Conservation (phyloP, 345 rosid genomes). For the Euphorbia peplus region DNA sequence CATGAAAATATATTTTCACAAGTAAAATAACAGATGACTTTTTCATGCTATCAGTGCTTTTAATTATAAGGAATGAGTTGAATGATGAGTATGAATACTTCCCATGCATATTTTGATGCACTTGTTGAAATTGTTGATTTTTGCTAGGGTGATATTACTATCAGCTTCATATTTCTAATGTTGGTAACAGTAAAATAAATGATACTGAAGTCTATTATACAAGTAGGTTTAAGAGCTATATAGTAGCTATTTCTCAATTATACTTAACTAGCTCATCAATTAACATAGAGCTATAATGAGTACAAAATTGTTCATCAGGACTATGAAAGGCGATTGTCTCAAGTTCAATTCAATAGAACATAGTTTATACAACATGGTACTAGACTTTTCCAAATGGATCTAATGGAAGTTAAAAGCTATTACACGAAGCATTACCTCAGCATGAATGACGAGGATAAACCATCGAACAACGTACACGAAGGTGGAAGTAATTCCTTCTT, state of each 20-base stretch:
- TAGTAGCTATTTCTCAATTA: too few species aligned
- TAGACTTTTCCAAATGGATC: conserved; percentile 6
- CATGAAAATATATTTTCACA: not conserved
- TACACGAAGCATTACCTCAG: conserved; percentile 29
- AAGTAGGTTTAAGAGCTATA: too few species aligned
- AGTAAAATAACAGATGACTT: too few species aligned
- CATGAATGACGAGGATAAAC: conserved; percentile 49
- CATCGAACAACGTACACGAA: conserved; percentile 53
- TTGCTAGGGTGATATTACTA: not conserved
- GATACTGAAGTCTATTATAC: too few species aligned
- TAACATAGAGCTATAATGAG: not conserved
- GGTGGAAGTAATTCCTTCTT: conserved; percentile 56
- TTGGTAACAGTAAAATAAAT: too few species aligned
- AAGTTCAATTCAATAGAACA: not conserved
- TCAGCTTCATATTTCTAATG: too few species aligned
- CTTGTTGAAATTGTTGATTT: not conserved
- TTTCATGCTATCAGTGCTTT: too few species aligned
- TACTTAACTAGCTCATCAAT: not conserved
- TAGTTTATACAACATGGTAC: not conserved
- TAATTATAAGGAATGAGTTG: not conserved
- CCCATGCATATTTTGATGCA: too few species aligned
- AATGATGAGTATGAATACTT: too few species aligned
- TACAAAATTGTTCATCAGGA: not conserved
- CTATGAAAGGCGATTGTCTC: not conserved
- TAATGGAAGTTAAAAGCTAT: conserved; percentile 2